Evolutionary conservation across 441 rosid species (phyloP).

Genomic region (Cnidoscolus chayamansa): DNA sequence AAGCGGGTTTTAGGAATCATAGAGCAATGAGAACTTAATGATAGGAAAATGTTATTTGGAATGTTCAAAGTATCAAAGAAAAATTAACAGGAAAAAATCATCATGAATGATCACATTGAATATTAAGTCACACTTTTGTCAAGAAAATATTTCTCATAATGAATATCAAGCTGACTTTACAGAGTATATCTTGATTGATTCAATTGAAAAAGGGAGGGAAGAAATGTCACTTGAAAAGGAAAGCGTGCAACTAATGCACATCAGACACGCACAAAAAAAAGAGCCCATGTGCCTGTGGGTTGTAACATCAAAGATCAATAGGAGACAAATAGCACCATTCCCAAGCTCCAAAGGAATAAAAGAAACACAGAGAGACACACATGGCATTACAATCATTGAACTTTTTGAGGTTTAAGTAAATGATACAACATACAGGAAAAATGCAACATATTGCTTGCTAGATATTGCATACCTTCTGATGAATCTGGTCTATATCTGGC

Average conservation of each 20-base stretch:
- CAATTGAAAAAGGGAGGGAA: background rate
- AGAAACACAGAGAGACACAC: background rate
- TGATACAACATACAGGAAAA: conserved; percentile 2
- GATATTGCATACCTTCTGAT: conserved; percentile 50
- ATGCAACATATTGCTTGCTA: background rate
- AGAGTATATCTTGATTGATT: background rate
- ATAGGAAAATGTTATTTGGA: background rate
- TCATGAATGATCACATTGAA: background rate
- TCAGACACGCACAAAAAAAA: background rate
- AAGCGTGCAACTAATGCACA: background rate
- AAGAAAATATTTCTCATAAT: background rate
- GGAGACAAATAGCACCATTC: background rate
- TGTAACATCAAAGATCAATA: background rate
- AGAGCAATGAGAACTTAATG: background rate
- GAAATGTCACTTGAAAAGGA: background rate
- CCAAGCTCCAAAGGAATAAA: background rate
- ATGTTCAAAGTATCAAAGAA: background rate
- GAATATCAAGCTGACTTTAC: background rate
- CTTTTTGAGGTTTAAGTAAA: background rate
- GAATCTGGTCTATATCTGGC: conserved; percentile 81
- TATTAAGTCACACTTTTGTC: background rate
- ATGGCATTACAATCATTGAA: background rate
- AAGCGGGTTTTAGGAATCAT: background rate
- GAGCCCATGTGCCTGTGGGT: background rate
- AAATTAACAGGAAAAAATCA: background rate